Base-by-base conservation (phyloP, 179 eudicot species). In the Dionaea muscipula region DNA sequence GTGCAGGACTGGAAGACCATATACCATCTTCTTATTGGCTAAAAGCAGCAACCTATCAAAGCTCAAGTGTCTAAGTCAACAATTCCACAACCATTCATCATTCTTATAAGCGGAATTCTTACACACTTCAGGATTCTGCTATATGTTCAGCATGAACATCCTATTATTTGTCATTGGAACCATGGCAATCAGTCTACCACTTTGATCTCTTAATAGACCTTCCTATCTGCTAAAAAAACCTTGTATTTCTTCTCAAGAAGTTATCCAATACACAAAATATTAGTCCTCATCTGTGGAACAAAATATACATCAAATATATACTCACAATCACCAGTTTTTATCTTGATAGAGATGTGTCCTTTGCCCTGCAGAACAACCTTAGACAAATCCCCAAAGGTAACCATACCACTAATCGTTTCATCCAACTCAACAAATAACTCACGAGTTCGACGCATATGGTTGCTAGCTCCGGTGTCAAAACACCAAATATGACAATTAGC, bases 81-180 rank as follows among this genome's bases (percentile, higher is more conserved):
- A 36, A 46, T 68, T 66, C 66, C 70, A 63, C 9, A 46, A 36
- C 63, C 7, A 36, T n/a, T n/a, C n/a, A 38, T 40, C 45, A 5
- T 56, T 18, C 0, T 57, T 58, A 15, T 41, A 17, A 9, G 5
- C 18, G 8, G 18, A 12, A 6, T 0, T 36, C 38, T 11, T 24
- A 12, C 41, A 20, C 1, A 45, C 12, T 16, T 53, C 28, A 1
- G 0, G 4, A 0, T 5, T 16, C 26, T 51, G 26, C 0, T 31
- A 16, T 26, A 64, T 22, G 0, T 23, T 2, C 14, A 68, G 4
- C 2, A 51, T 35, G 23, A 67, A 64, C 15, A 26, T 47, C 39
- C 52, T 51, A 3, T 47, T 43, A 8, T 6, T 4, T 5, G 11
- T 45, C 49, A 45, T 45, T 5, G 3, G 7, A 15, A 41, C 7